A percentile compares a stretch with the other conserved stretches of the same genome.
phyloP scores from a whole-genome alignment of 495 filamentous ascomycete genomes.

The Penicillium parvum region DNA sequence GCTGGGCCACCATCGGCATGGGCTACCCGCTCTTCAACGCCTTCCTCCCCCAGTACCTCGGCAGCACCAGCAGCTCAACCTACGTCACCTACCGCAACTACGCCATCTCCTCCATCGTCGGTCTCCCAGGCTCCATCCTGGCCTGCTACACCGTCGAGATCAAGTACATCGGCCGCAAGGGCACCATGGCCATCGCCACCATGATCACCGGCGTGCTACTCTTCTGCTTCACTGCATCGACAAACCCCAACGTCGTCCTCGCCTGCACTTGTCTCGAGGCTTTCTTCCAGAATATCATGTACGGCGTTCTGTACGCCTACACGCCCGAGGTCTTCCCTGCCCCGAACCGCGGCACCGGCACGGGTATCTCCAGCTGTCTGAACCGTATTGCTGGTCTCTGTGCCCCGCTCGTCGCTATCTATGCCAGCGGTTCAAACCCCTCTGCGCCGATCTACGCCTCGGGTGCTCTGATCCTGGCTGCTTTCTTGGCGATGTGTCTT shows the following conservation, averaged over 20 bases:
- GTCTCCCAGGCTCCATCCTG: conserved; percentile 52
- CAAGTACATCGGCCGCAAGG: conserved; percentile 56
- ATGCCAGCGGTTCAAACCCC: conserved; percentile 37
- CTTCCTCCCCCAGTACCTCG: conserved; percentile 57
- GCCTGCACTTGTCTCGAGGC: conserved; percentile 50
- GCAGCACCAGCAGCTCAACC: conserved; percentile 33
- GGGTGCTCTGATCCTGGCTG: conserved; percentile 46
- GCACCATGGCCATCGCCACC: conserved; percentile 52
- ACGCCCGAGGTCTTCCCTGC: conserved; percentile 61
- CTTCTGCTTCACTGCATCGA: conserved; percentile 55
- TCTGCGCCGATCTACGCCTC: conserved; percentile 52
- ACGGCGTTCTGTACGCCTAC: conserved; percentile 57
- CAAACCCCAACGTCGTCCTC: conserved; percentile 45
- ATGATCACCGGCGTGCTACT: conserved; percentile 53
- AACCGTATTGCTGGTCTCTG: conserved; percentile 56
- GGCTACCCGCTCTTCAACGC: conserved; percentile 57
- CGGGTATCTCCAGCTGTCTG: conserved; percentile 53
- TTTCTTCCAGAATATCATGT: conserved; percentile 63
- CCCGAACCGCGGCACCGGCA: conserved; percentile 54
- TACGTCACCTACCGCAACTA: conserved; percentile 58
- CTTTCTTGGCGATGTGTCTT: conserved; percentile 47
- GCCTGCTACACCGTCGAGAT: conserved; percentile 54
- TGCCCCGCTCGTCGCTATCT: conserved; percentile 55
- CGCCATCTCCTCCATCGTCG: conserved; percentile 54
- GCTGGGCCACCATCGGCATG: conserved; percentile 56